Evolutionary conservation across 495 filamentous ascomycete species (phyloP).

Genomic region (Acidiella bohemica): DNA sequence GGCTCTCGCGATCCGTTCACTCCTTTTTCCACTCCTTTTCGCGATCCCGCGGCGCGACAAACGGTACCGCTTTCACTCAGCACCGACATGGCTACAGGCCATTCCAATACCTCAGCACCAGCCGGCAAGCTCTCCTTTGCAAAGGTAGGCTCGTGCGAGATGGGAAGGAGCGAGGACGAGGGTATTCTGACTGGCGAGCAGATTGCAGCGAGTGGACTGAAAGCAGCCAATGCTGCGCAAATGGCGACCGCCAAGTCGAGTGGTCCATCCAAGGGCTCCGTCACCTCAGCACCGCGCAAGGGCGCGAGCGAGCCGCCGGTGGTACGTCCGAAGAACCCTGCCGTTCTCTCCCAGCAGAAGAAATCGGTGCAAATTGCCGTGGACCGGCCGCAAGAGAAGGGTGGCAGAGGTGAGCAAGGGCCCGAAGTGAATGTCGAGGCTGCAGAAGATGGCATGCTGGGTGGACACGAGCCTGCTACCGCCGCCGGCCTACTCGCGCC

Average conservation of each 20-base stretch:
- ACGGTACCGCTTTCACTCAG: slow-evolving; percentile 5
- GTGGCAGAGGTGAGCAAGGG: too few species aligned
- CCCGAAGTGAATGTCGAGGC: neutral
- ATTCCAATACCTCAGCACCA: too few species aligned
- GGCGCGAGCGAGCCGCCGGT: too few species aligned
- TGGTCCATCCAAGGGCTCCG: neutral
- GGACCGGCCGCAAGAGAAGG: too few species aligned
- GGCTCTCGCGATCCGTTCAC: slow-evolving; percentile 15
- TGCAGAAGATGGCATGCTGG: slow-evolving; percentile 6
- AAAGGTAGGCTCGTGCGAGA: neutral
- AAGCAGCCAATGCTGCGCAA: too few species aligned
- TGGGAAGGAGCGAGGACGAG: neutral
- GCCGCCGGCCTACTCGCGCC: slow-evolving; percentile 16
- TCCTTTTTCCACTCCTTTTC: neutral
- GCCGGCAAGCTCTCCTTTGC: neutral
- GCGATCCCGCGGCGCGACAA: neutral
- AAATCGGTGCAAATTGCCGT: too few species aligned
- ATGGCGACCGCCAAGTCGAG: neutral
- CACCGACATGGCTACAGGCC: neutral
- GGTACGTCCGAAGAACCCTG: too few species aligned
- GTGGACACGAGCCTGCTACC: neutral
- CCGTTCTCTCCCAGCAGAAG: too few species aligned
- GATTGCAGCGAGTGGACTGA: neutral
- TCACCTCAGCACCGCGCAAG: slow-evolving; percentile 19
- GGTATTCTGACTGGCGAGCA: too few species aligned